Conservation (phyloP, 1,284 basidiomycete species). For the Leccinum fallax region DNA sequence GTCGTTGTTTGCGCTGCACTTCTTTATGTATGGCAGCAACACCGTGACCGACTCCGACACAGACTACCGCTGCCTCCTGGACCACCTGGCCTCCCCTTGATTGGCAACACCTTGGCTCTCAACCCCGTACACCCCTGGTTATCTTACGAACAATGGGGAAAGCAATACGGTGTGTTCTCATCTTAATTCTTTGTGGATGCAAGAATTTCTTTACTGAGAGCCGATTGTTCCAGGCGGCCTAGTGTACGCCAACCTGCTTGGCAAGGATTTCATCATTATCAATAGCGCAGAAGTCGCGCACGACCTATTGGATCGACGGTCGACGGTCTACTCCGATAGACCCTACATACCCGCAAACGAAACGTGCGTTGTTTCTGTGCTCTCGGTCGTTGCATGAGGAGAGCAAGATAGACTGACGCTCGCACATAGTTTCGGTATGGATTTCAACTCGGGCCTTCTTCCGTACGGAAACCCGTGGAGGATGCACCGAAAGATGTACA, state of each 20-base stretch:
- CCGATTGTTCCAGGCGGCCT: conserved; percentile 33
- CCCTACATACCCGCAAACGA: conserved; percentile 30
- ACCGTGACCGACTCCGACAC: conserved; percentile 12
- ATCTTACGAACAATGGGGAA: conserved; percentile 35
- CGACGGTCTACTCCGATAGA: conserved; percentile 46
- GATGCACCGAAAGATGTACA: conserved; percentile 30
- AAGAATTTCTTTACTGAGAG: not conserved
- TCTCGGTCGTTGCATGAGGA: not conserved
- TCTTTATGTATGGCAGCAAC: conserved; percentile 18
- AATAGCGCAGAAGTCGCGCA: conserved; percentile 39
- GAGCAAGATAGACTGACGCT: not conserved
- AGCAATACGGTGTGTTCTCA: conserved; percentile 27
- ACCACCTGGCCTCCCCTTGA: conserved; percentile 30
- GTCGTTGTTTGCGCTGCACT: not conserved
- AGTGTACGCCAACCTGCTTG: conserved; percentile 37
- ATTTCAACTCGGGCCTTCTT: conserved; percentile 32
- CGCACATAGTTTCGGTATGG: conserved; percentile 31
- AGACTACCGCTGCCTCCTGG: conserved; percentile 34
- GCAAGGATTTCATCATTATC: conserved; percentile 43
- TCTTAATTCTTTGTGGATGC: not conserved
- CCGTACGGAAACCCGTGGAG: conserved; percentile 30
- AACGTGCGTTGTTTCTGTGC: conserved; percentile 15
- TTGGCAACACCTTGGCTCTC: conserved; percentile 29
- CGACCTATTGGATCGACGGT: conserved; percentile 45
- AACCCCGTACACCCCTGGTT: conserved; percentile 28